Conservation (phyloP, 805 yeast species). For the Saccharomycopsis fibuligera region DNA sequence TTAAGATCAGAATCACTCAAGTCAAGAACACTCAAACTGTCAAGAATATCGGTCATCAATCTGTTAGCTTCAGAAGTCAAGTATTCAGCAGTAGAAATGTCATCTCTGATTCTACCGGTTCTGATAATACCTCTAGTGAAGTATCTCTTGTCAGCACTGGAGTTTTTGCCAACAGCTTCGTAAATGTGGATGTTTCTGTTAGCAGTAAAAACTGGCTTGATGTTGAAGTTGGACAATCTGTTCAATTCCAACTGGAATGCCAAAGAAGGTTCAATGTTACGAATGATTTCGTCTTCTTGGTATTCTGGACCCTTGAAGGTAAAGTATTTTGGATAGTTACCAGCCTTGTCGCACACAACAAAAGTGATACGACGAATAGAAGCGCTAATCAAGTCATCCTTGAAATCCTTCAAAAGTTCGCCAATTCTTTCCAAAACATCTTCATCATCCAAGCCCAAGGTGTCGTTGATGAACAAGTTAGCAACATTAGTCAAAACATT, state of each 20-base stretch:
- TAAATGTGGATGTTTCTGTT: constrained; percentile 97
- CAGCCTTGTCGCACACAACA: constrained; percentile 75
- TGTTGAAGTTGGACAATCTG: constrained; percentile 89
- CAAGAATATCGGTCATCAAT: constrained; percentile 91
- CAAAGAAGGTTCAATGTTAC: constrained; percentile 97
- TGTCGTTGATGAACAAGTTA: constrained; percentile 66
- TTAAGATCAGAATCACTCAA: constrained; percentile 93
- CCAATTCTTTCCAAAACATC: constrained; percentile 57
- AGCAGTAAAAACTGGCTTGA: constrained; percentile 91
- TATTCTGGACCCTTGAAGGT: constrained; percentile 89
- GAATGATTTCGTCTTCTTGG: constrained; percentile 82
- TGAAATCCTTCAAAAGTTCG: constrained; percentile 60
- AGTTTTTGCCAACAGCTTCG: constrained; percentile 91
- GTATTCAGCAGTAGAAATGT: constrained; percentile 87
- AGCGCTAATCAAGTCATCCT: constrained; percentile 61
- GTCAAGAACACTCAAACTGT: constrained; percentile 89
- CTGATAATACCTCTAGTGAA: constrained; percentile 96
- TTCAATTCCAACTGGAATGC: constrained; percentile 96
- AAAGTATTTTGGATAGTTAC: constrained; percentile 90
- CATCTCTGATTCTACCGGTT: constrained; percentile 92
- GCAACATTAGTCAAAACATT: constrained; percentile 66
- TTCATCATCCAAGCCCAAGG: constrained; percentile 71
- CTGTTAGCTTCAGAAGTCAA: constrained; percentile 94
- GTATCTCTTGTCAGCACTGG: constrained; percentile 89
- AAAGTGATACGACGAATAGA: constrained; percentile 90